These are phyloP conservation scores for Gossypium mustelinum DNA, from an alignment of 345 rosid species.

Conservation along the genomic window DNA sequence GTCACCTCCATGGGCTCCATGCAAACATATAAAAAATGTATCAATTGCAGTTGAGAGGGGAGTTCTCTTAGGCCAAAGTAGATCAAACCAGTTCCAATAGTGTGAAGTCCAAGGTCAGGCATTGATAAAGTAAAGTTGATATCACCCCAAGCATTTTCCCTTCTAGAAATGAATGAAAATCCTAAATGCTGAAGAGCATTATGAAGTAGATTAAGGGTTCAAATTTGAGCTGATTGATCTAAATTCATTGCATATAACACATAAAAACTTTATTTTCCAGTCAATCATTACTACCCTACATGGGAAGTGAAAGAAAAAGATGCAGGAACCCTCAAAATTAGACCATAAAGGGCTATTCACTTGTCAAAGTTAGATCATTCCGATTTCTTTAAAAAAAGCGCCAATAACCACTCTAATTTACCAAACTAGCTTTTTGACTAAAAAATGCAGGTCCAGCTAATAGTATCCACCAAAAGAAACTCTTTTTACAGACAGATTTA, in stretches of 20 bases:
- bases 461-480: neutral
- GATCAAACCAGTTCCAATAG: neutral
- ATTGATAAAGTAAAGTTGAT: neutral
- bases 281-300: neutral
- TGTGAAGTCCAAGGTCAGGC: neutral
- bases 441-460: neutral
- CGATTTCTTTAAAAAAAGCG: neutral
- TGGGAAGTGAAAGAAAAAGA: neutral
- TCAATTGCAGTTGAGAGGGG: neutral
- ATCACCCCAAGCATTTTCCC: neutral
- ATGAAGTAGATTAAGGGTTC: neutral
- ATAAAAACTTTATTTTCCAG: neutral
- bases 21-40: neutral
- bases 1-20: neutral
- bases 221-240: neutral
- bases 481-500: neutral
- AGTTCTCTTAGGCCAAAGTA: neutral
- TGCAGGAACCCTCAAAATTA: neutral
- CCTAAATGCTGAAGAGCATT: neutral
- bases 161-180: neutral
- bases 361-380: constrained; percentile 2
- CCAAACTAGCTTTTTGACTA: neutral
- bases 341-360: neutral
- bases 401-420: neutral
- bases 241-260: neutral